phyloP scores from a whole-genome alignment of 768 basidiomycete genomes.

The Lactarius hatsudake region DNA sequence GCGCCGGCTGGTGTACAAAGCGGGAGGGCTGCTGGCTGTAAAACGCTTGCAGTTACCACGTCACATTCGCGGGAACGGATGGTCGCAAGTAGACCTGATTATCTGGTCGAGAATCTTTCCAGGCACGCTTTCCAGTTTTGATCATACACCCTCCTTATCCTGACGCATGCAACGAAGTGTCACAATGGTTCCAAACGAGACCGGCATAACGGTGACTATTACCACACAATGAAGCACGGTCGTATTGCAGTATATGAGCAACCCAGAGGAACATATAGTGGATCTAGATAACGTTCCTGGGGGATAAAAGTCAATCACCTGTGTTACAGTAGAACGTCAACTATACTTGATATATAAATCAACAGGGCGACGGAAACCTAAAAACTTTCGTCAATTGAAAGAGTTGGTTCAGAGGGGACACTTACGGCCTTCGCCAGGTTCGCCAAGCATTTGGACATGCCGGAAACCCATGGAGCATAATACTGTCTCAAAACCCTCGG shows the following conservation, averaged over 20 bases:
- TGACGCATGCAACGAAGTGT: constrained; percentile 25
- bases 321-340: neutral
- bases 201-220: constrained; percentile 33
- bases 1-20: constrained; percentile 82
- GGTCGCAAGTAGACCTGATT: constrained; percentile 58
- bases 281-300: neutral
- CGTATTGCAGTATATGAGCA: neutral
- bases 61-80: constrained; percentile 72
- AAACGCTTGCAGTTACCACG: constrained; percentile 80
- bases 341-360: constrained; percentile 24
- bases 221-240: neutral
- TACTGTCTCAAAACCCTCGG: constrained; percentile 56
- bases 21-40: constrained; percentile 79
- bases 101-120: constrained; percentile 69
- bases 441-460: constrained; percentile 46
- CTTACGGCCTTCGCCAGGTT: constrained; percentile 64
- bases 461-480: constrained; percentile 64
- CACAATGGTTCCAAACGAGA: constrained; percentile 34
- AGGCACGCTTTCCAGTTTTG: constrained; percentile 41
- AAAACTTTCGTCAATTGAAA: constrained; percentile 4
- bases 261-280: neutral
- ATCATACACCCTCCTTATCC: neutral
- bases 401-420: constrained; percentile 2
- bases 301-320: neutral
- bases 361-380: constrained; percentile 28